Base-by-base conservation (phyloP, 345 rosid species). In the Ceriops decandra region DNA sequence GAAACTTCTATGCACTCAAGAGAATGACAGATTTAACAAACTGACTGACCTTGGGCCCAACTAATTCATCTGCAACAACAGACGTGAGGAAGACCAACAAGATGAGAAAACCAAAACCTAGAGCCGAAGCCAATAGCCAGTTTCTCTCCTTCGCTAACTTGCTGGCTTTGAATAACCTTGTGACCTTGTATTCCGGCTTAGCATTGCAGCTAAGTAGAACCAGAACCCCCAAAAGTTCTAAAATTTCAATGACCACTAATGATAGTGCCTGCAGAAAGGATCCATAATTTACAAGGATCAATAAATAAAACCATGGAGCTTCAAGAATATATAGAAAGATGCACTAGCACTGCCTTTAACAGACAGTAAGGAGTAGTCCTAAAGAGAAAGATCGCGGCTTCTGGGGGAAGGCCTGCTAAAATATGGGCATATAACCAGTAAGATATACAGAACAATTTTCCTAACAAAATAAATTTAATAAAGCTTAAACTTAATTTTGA, bases 121-220 rank as follows among this genome's bases (percentile, higher is more conserved):
- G 30, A 32, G 83, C 82, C 42, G 96, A 84, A 16, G 86, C 86
- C 77, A 87, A 74, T 73, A 87, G 58, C 86, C 93, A 85, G 77
- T 79, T 87, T 73, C 90, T 79, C 68, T 75, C 82, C 67, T 76
- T 53, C 4, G 64, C 3, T 7, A 71, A 69, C 38, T 74, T 67
- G 20, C 57, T 63, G 58, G 28, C 72, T 70, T 80, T 74, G 68
- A 83, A 81, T 75, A 86, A 68, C 74, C 72, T 70, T 52, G 70
- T 36, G 62, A 85, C 78, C 74, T 75, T 68, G 63, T 49, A 66
- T 6, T 84, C 80, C n/a, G 90, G 83, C 66, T 75, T 83, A 21
- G 85, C 69, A 21, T 85, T 80, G 79, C 26, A 62, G 64, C 64
- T 80, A 53, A 93, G 89, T 26, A 93, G 82, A 57, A 83, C 61